Evolutionary conservation across 2,329 filamentous ascomycete species (phyloP).

Genomic region (Fusarium sp.): DNA sequence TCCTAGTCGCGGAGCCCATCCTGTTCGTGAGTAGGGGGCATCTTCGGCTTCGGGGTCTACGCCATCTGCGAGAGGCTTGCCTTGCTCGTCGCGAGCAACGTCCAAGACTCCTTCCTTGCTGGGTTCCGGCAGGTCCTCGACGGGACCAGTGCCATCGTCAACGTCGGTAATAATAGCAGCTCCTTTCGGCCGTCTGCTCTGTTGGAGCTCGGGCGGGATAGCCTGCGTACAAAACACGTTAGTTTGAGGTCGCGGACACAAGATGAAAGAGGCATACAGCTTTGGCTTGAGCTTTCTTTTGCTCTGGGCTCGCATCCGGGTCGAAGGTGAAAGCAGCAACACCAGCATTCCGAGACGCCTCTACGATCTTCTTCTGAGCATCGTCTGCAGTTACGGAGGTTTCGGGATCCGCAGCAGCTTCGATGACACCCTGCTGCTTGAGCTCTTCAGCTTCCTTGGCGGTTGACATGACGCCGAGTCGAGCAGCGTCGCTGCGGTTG

Average conservation of each 20-base stretch:
- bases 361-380: constrained; percentile 80
- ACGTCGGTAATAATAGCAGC: constrained; percentile 84
- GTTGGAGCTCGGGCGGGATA: constrained; percentile 57
- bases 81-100: constrained; percentile 64
- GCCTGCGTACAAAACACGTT: constrained; percentile 49
- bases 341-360: constrained; percentile 85
- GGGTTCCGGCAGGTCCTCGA: constrained; percentile 84
- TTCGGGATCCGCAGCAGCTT: constrained; percentile 81
- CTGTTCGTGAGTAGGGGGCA: constrained; percentile 68
- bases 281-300: constrained; percentile 86
- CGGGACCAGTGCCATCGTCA: constrained; percentile 77
- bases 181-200: constrained; percentile 65
- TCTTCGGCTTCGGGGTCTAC: constrained; percentile 68
- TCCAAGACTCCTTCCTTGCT: constrained; percentile 78
- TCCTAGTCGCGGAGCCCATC: constrained; percentile 92
- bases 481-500: constrained; percentile 36
- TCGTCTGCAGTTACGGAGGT: constrained; percentile 77
- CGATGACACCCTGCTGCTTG: constrained; percentile 85
- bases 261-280: constrained; percentile 69
- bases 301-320: constrained; percentile 83
- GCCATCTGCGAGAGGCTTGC: constrained; percentile 65
- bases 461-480: constrained; percentile 53
- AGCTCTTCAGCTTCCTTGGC: constrained; percentile 69
- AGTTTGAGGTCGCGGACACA: constrained; percentile 17
- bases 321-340: constrained; percentile 88